Percentiles rank a stretch among this genome's conserved stretches.
Conservation (phyloP, 108 stramenopile genomes). For the Pinguiococcus pyrenoidosus region DNA sequence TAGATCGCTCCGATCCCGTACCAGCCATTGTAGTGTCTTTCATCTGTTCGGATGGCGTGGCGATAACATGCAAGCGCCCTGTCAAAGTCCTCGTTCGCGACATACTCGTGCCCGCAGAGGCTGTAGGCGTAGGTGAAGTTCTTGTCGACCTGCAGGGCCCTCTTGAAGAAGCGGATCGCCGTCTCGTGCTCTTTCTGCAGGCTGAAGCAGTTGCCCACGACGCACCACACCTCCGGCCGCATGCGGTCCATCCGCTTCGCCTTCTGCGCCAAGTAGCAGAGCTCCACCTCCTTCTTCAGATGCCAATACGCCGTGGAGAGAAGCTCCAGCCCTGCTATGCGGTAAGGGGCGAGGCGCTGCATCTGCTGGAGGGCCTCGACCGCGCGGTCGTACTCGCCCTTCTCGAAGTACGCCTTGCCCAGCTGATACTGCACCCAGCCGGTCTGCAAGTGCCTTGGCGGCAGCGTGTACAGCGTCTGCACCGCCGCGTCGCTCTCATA, state of each 20-base stretch:
- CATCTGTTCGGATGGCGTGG: conserved; percentile 67
- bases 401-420: conserved; percentile 80
- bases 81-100: conserved; percentile 89
- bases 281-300: conserved; percentile 82
- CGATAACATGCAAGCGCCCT: conserved; percentile 80
- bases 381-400: conserved; percentile 77
- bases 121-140: conserved; percentile 84
- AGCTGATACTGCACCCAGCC: conserved; percentile 89
- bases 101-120: conserved; percentile 89
- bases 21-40: conserved; percentile 37
- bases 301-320: conserved; percentile 85
- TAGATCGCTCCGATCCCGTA: conserved; percentile 92
- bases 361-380: conserved; percentile 56
- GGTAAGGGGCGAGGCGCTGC: conserved; percentile 63
- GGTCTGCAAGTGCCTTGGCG: conserved; percentile 60
- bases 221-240: conserved; percentile 83
- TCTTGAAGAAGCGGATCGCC: conserved; percentile 66
- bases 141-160: conserved; percentile 75
- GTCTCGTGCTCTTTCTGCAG: conserved; percentile 93
- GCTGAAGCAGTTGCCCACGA: conserved; percentile 90
- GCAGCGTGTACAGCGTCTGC: conserved; percentile 55
- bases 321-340: conserved; percentile 76
- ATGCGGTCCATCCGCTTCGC: conserved; percentile 66
- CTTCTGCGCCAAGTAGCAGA: conserved; percentile 76
- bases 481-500: conserved; percentile 62